Conservation (phyloP, 768 basidiomycete genomes). For the Chalciporus chontae region DNA sequence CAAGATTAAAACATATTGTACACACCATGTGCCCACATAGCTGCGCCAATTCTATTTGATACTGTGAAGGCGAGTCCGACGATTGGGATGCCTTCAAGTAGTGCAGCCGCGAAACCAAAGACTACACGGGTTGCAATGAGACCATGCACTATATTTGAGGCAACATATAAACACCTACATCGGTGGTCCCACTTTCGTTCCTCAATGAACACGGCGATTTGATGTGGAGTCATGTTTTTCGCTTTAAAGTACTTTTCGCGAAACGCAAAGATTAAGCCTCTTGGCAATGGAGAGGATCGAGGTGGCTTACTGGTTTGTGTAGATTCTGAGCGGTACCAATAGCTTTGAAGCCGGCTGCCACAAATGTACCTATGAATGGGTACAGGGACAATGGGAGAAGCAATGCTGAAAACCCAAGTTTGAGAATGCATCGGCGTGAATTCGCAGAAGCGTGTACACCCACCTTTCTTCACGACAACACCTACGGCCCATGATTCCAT, state of each 20-base stretch:
- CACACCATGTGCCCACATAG: slow-evolving; percentile 89
- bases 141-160: too few species aligned
- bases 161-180: slow-evolving; percentile 32
- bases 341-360: slow-evolving; percentile 63
- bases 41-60: slow-evolving; percentile 86
- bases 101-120: slow-evolving; percentile 82
- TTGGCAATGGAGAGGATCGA: not conserved
- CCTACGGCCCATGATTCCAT: slow-evolving; percentile 16
- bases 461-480: slow-evolving; percentile 23
- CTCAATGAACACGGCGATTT: slow-evolving; percentile 75
- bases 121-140: slow-evolving; percentile 35
- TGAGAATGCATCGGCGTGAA: slow-evolving; percentile 16
- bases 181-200: slow-evolving; percentile 90
- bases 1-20: not conserved
- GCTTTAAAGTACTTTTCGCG: slow-evolving; percentile 67
- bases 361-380: slow-evolving; percentile 62
- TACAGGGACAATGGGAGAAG: slow-evolving; percentile 63
- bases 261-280: not conserved
- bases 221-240: slow-evolving; percentile 74
- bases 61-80: slow-evolving; percentile 79
- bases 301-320: slow-evolving; percentile 56
- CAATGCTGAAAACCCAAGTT: slow-evolving; percentile 37
- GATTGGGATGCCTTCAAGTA: slow-evolving; percentile 80
- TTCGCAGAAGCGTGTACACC: not conserved
- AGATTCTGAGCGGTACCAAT: slow-evolving; percentile 64